phyloP scores from a whole-genome alignment of 2,329 filamentous ascomycete species.

The Trichoderma pleuroti region DNA sequence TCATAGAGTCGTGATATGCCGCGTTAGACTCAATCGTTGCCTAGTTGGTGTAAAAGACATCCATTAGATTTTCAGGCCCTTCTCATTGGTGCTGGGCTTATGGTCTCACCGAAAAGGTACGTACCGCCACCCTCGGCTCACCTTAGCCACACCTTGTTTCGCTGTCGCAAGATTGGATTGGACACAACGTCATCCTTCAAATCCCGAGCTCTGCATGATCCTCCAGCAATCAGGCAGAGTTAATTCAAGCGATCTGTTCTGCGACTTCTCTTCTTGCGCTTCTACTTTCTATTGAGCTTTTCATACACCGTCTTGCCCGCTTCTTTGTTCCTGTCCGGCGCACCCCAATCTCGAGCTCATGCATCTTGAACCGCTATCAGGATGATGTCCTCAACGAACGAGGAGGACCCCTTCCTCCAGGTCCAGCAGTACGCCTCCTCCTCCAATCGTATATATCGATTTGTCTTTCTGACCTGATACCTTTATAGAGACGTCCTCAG shows the following conservation, averaged over 20 bases:
- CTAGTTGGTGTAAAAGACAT: not conserved
- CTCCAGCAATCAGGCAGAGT: not conserved
- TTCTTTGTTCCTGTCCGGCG: not conserved
- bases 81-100: not conserved
- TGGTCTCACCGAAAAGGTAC: slow-evolving; percentile 13
- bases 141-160: slow-evolving; percentile 16
- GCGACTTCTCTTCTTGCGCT: not conserved
- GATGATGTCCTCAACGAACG: slow-evolving; percentile 67
- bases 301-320: not conserved
- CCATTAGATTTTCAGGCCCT: not conserved
- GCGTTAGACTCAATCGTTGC: not conserved
- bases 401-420: slow-evolving; percentile 69
- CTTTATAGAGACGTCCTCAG: slow-evolving; percentile 74
- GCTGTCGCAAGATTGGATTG: slow-evolving; percentile 8
- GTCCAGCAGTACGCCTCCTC: slow-evolving; percentile 58
- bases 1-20: not conserved
- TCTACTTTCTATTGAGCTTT: not conserved
- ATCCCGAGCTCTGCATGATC: not conserved
- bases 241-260: not conserved
- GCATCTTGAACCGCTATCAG: slow-evolving; percentile 27
- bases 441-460: not conserved
- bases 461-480: not conserved
- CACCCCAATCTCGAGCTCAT: slow-evolving; percentile 21
- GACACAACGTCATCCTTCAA: slow-evolving; percentile 19
- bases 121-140: slow-evolving; percentile 5